Evolutionary conservation across 139 green algal genomes (phyloP).

Genomic region (Micractinium conductrix): DNA sequence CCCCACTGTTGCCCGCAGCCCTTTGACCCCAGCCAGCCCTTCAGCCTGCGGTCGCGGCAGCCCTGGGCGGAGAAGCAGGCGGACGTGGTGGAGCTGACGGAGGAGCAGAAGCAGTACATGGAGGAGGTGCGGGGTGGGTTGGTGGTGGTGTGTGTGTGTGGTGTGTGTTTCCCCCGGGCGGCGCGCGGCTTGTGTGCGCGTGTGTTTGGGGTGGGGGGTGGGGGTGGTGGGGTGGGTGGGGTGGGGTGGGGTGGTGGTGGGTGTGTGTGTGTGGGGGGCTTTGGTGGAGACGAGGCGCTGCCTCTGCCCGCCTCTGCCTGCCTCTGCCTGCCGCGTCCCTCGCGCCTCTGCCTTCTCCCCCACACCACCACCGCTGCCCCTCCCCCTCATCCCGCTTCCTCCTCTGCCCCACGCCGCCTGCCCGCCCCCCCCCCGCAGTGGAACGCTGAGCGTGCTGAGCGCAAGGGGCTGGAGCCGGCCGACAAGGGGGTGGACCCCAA

Average conservation of each 20-base stretch:
- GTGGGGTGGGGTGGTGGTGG: background rate
- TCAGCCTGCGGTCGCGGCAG: constrained; percentile 60
- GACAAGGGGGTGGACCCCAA: too few species aligned
- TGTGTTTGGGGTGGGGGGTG: too few species aligned
- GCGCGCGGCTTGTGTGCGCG: too few species aligned
- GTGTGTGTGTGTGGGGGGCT: too few species aligned
- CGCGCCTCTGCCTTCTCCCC: too few species aligned
- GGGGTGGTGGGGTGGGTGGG: too few species aligned
- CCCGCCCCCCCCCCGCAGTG: constrained; percentile 11
- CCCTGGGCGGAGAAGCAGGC: constrained; percentile 85
- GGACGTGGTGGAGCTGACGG: constrained; percentile 71
- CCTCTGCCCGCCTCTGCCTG: too few species aligned
- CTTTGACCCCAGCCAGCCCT: constrained; percentile 55
- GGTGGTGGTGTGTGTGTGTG: background rate
- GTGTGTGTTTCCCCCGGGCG: too few species aligned
- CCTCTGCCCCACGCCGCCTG: background rate
- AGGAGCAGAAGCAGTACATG: constrained; percentile 91
- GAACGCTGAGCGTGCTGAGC: constrained; percentile 56
- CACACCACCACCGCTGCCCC: background rate
- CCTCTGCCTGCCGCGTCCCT: too few species aligned
- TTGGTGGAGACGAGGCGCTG: too few species aligned
- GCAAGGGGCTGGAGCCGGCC: constrained; percentile 59
- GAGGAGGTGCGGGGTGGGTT: constrained; percentile 51
- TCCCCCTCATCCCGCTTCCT: background rate
- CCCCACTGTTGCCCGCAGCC: too few species aligned